Conservation (phyloP, 148 eudicot genomes). For the Heliamphora exappendiculata region DNA sequence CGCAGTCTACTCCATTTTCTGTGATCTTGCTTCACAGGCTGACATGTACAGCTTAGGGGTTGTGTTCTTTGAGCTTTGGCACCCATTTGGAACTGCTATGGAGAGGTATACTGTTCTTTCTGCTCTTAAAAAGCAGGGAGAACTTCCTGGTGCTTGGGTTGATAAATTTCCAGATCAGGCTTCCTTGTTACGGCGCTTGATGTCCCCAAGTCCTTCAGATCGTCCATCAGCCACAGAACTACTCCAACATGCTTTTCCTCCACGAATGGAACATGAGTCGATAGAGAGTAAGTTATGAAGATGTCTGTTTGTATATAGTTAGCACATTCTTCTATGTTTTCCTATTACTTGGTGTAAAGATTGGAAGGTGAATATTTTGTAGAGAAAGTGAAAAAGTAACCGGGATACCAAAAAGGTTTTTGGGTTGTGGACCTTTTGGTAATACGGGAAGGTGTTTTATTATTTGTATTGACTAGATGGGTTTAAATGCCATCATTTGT, state of each 20-base stretch:
- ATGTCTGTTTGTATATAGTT: not conserved
- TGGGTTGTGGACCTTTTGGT: not conserved
- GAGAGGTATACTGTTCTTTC: constrained; percentile 85
- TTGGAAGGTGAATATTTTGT: not conserved
- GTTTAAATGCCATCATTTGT: not conserved
- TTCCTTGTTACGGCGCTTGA: constrained; percentile 48
- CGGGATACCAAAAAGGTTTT: not conserved
- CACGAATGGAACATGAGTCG: constrained; percentile 83
- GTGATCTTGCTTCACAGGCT: constrained; percentile 41
- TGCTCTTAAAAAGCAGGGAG: constrained; percentile 75
- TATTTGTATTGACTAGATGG: not conserved
- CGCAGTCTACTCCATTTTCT: not conserved
- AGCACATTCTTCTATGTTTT: not conserved
- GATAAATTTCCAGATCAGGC: constrained; percentile 87
- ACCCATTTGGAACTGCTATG: constrained; percentile 93
- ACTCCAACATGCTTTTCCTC: constrained; percentile 86
- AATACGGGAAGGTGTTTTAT: not conserved
- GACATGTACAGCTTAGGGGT: constrained; percentile 96
- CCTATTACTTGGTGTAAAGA: not conserved
- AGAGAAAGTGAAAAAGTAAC: not conserved
- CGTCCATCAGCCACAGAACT: constrained; percentile 94
- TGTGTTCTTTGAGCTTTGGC: constrained; percentile 92
- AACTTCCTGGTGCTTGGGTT: constrained; percentile 73
- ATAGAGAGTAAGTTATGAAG: constrained; percentile 64
- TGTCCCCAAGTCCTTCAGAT: constrained; percentile 85